Conservation (phyloP, 345 rosid species). For the Aquilaria yunnanensis region DNA sequence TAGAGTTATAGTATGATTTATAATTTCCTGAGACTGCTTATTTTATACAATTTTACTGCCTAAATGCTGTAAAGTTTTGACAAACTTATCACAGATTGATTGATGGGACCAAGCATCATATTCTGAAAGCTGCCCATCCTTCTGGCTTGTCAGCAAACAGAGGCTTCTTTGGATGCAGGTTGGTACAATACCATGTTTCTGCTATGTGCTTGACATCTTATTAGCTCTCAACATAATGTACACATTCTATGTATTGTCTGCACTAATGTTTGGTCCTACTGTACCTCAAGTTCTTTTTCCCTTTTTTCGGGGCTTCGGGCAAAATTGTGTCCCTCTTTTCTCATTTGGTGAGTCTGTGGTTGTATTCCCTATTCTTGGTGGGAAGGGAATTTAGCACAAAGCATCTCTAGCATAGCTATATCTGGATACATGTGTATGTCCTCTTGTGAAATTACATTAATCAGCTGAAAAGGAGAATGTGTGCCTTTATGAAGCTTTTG, state of each 20-base stretch:
- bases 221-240: background rate
- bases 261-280: background rate
- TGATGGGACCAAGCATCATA: conserved; percentile 77
- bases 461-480: background rate
- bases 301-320: background rate
- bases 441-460: background rate
- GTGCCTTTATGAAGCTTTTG: background rate
- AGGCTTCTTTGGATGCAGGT: conserved; percentile 99
- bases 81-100: conserved; percentile 53
- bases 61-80: background rate
- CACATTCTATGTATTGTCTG: background rate
- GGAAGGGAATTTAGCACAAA: background rate
- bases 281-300: background rate
- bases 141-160: conserved; percentile 95
- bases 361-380: background rate
- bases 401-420: background rate
- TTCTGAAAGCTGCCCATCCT: conserved; percentile 97
- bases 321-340: background rate
- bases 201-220: background rate
- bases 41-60: too few relatives aligned
- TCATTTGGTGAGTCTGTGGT: background rate
- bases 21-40: too few relatives aligned
- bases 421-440: background rate
- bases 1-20: too few relatives aligned
- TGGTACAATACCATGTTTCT: conserved; percentile 13